phyloP scores from a whole-genome alignment of 345 rosid genomes.

The Corymbia maculata region DNA sequence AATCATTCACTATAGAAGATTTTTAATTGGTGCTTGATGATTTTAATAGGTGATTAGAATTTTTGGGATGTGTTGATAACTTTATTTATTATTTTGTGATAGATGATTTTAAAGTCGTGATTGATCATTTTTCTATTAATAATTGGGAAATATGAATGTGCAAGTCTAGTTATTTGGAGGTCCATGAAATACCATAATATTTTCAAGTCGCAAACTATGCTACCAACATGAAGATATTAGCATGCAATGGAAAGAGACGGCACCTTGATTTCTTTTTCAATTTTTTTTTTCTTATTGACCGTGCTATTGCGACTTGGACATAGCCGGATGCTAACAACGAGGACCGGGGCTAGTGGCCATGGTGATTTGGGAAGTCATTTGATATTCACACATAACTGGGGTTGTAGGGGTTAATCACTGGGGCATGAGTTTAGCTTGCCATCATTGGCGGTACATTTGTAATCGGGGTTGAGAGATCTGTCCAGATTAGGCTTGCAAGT shows the following conservation, averaged over 20 bases:
- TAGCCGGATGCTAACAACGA: neutral
- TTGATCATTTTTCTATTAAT: no score
- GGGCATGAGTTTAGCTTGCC: neutral
- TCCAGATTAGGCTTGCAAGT: neutral
- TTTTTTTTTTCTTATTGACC: accelerated
- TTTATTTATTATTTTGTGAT: no score
- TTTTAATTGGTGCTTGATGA: no score
- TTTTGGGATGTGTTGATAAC: no score
- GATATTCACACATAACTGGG: neutral
- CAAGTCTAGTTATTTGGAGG: no score
- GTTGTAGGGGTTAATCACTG: neutral
- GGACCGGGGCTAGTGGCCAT: neutral
- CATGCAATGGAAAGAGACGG: accelerated
- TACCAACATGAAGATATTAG: neutral
- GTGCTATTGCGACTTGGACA: neutral
- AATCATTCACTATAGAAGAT: no score
- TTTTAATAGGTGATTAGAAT: no score
- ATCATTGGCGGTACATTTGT: neutral
- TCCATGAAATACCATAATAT: neutral
- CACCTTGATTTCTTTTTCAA: neutral
- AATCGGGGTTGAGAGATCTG: neutral
- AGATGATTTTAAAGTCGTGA: no score
- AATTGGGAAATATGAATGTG: no score
- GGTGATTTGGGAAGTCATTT: accelerated
- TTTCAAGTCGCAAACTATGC: neutral